These are phyloP conservation scores for Agrocybe pediades DNA, from an alignment of 768 basidiomycete genomes.

Conservation along the genomic window DNA sequence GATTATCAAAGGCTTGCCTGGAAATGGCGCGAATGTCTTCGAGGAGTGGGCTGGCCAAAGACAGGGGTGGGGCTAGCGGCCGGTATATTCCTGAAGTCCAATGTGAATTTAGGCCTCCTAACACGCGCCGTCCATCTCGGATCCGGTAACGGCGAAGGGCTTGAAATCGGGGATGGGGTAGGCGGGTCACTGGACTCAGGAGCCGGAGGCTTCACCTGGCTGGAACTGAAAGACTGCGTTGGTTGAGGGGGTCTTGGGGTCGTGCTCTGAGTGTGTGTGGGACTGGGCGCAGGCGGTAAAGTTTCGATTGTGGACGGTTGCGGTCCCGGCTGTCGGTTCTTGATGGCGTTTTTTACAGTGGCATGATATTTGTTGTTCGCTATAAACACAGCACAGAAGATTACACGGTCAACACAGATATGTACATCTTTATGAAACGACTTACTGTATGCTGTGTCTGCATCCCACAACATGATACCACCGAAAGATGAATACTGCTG, in stretches of 20 bases:
- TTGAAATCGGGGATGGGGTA: not conserved
- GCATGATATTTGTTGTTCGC: constrained; percentile 62
- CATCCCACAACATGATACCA: constrained; percentile 54
- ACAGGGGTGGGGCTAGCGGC: not conserved
- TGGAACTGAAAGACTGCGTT: not conserved
- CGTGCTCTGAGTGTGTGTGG: constrained; percentile 5
- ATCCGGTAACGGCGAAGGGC: constrained; percentile 21
- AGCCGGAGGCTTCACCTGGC: constrained; percentile 3
- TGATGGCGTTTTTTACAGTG: constrained; percentile 60
- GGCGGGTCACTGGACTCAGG: constrained; percentile 6
- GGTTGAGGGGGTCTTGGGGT: not conserved
- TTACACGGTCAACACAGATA: not conserved
- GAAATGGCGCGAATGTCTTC: constrained; percentile 28
- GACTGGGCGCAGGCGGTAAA: constrained; percentile 5
- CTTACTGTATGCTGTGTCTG: constrained; percentile 41
- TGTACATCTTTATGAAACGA: constrained; percentile 8
- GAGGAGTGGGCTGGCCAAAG: constrained; percentile 12
- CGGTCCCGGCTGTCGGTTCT: constrained; percentile 46
- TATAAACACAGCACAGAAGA: constrained; percentile 18
- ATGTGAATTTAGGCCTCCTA: constrained; percentile 27
- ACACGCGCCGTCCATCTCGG: constrained; percentile 35
- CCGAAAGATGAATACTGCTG: constrained; percentile 61
- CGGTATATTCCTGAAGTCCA: constrained; percentile 12
- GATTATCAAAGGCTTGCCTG: constrained; percentile 6
- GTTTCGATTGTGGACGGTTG: constrained; percentile 7